Evolutionary conservation across 2,329 filamentous ascomycete genomes (phyloP), one percentile per base, ranked within the genome.

Genomic region (Trichoderma sp.): DNA sequence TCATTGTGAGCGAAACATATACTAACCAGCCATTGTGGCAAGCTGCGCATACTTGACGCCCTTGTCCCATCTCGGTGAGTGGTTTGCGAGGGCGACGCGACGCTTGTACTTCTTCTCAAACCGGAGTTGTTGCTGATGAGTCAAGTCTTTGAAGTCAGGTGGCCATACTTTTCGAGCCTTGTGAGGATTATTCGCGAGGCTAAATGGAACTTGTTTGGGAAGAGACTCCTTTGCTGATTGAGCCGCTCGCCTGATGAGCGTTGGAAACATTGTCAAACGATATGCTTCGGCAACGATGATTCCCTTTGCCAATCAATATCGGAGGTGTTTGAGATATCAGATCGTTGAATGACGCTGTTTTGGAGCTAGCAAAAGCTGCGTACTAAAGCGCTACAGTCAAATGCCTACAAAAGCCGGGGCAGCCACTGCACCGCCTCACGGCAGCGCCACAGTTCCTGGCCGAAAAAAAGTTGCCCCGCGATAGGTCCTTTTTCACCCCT

Each of bases 81-180:
- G 84, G 76, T 86, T 87, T 74, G 88, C 87, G 73, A 92, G 79
- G 69, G 85, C 84, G 31, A 91, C 80, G 66, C 92, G 86, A 64
- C 92, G 85, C 80, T 93, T 91, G 81, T 91, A 94, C 76, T 91
- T 90, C 78, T 91, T 89, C 83, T 95, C 92, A 74, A 93, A 90
- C 55, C 89, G 86, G 77, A 94, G 91, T 79, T 94, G 90, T 76
- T 94, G 88, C 78, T 91, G 91, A 58, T 84, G 81, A 47, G 88
- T 88, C 70, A 95, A 85, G 76, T 88, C 86, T 71, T 84, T 81
- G 79, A 95, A 92, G 79, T 94, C 89, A 14, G 92, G 92, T 69
- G 92, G 92, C 92, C 92, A 95, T 72, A 88, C 82, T 77, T 91
- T 92, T 80, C 92, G 90, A 60, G 89, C 87, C 75, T 83, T 87